Base-by-base conservation (phyloP, 129 eudicot genomes). In the Ambrosia trifida region DNA sequence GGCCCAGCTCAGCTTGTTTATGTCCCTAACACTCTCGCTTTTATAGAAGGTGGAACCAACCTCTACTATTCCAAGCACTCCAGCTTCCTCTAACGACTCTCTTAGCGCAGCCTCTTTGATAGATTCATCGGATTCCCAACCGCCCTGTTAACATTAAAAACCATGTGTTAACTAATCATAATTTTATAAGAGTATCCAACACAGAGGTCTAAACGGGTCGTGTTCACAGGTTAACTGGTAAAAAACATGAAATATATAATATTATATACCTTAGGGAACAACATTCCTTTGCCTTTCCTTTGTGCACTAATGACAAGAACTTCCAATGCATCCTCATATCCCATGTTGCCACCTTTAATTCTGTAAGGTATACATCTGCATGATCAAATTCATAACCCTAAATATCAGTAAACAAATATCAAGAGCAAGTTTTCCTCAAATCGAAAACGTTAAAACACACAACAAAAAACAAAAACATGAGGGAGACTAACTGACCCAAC, bases 301-400 rank as follows among this genome's bases (percentile, higher is more conserved):
- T 79, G 91, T 41, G 95, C 68, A 72, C 85, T 90, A 44, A 90
- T 90, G n/a, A 90, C 85, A 64, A 90, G 87, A 72, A 90, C 97
- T 83, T 90, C 97, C 62, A 90, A 76, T 50, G 72, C 36, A 49
- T 80, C 76, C 36, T 90, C 91, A 62, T 74, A 83, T 80, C 76
- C 74, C 40, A 46, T 76, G 51, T 59, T 69, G 12, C 69, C 50
- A 40, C 43, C 43, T 71, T 77, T 72, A 60, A 72, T 87, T 85
- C 97, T 83, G 16, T 90, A 90, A 4, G 97, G 97, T 5, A 90
- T 87, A 70, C 97, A 90, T 83, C 97, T 90, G 89, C 72, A 72
- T 24, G 28, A 24, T 8, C 8, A 51, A 1, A 35, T 35, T 33
- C n/a, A 20, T 36, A 44, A 44, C 7, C 44, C 44, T 40, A 2